phyloP scores from a whole-genome alignment of 441 rosid species.

The Pelargonium australe region DNA sequence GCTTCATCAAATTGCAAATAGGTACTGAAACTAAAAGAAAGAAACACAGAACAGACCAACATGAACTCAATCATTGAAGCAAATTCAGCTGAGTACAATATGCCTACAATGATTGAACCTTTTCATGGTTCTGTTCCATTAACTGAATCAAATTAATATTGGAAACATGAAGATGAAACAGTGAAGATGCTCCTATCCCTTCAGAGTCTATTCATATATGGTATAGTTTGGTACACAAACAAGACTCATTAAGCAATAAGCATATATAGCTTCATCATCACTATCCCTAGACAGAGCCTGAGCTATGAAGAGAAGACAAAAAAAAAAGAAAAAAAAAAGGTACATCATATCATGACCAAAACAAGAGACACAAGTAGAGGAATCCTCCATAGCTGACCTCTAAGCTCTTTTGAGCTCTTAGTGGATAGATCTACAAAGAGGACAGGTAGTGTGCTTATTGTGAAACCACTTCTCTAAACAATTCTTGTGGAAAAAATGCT shows the following conservation, averaged over 20 bases:
- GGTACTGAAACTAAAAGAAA: too few relatives aligned
- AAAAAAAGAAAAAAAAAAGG: background rate
- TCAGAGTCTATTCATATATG: background rate
- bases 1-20: too few relatives aligned
- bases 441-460: conserved; percentile 54
- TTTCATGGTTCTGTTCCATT: too few relatives aligned
- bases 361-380: background rate
- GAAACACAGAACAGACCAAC: too few relatives aligned
- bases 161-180: background rate
- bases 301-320: background rate
- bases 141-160: too few relatives aligned
- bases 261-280: background rate
- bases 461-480: conserved; percentile 76
- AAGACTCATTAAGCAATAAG: too few relatives aligned
- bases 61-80: too few relatives aligned
- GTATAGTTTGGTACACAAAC: too few relatives aligned
- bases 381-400: background rate
- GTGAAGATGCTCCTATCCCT: background rate
- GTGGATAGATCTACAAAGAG: conserved; percentile 79
- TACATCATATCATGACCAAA: background rate
- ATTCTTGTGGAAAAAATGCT: conserved; percentile 70
- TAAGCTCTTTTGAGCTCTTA: conserved; percentile 8
- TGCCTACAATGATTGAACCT: too few relatives aligned
- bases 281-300: background rate
- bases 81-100: too few relatives aligned